Conservation (phyloP, 2,329 filamentous ascomycete genomes). For the Aspergillus fumigatiaffinis region DNA sequence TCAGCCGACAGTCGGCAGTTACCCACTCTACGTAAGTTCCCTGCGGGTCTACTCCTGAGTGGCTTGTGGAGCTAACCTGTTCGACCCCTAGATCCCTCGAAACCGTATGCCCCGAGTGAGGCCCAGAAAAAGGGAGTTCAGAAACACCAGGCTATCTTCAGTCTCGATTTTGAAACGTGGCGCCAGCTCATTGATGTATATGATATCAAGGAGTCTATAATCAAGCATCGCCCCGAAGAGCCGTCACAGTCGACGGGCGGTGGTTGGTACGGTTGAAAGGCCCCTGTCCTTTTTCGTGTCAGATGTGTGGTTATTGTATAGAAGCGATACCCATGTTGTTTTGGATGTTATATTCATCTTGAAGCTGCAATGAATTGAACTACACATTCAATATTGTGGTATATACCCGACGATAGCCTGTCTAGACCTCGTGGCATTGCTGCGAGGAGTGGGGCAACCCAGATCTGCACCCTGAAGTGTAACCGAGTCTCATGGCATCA, state of each 20-base stretch:
- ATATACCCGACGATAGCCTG: neutral
- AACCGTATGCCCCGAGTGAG: constrained; percentile 47
- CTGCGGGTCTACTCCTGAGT: neutral
- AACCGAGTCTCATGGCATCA: neutral
- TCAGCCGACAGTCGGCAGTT: constrained; percentile 67
- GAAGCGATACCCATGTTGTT: constrained; percentile 15
- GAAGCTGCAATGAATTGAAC: neutral
- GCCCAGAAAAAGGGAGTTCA: constrained; percentile 52
- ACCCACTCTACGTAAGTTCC: constrained; percentile 71
- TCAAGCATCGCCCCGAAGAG: constrained; percentile 71
- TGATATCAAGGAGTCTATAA: constrained; percentile 73
- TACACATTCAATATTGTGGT: neutral
- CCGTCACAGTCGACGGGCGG: constrained; percentile 49
- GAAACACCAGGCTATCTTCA: constrained; percentile 82
- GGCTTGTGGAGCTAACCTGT: neutral
- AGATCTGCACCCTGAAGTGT: neutral
- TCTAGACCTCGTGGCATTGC: neutral
- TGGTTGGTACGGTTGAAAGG: constrained; percentile 61
- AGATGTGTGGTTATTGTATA: constrained; percentile 3
- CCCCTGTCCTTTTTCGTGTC: neutral
- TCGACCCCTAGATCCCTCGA: constrained; percentile 38
- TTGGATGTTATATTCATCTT: neutral
- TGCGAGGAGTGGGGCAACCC: neutral
- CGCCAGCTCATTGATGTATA: constrained; percentile 70
- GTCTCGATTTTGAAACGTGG: constrained; percentile 84